Conservation (phyloP, 2,329 filamentous ascomycete genomes). For the Niveomyces coronatus region DNA sequence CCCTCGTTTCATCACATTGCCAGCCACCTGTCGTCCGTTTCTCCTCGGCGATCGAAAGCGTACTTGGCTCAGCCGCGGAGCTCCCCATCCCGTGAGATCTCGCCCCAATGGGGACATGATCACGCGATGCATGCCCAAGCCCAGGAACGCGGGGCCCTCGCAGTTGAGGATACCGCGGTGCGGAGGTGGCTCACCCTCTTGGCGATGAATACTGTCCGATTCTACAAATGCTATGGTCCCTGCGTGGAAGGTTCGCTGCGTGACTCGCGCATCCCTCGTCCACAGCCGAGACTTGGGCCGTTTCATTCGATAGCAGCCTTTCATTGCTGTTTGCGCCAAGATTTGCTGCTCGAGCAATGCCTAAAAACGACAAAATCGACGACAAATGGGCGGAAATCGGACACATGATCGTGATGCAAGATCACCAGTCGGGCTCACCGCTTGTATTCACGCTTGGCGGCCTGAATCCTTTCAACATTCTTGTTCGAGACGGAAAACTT, state of each 20-base stretch:
- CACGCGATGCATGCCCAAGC: no score
- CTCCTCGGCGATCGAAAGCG: no score
- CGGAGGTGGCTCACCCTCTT: constrained; percentile 1
- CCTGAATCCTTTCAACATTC: constrained; percentile 19
- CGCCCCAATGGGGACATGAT: no score
- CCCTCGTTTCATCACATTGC: no score
- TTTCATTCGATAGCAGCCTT: constrained; percentile 23
- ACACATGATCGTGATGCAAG: constrained; percentile 17
- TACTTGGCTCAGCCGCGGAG: no score
- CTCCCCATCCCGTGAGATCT: no score
- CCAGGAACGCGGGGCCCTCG: no score
- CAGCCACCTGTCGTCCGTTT: no score
- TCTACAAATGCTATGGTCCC: not conserved
- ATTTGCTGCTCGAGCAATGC: constrained; percentile 17
- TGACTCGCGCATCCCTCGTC: constrained; percentile 17
- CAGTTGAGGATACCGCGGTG: not conserved
- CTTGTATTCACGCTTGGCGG: constrained; percentile 21
- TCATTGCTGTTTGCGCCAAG: constrained; percentile 20
- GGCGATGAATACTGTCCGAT: not conserved
- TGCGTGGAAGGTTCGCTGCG: constrained; percentile 16
- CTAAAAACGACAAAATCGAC: constrained; percentile 14
- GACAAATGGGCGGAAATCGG: constrained; percentile 15
- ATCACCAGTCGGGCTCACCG: constrained; percentile 15
- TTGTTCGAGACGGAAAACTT: constrained; percentile 17
- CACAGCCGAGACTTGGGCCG: constrained; percentile 18